phyloP scores from a whole-genome alignment of 1,284 basidiomycete species.

The Ceratobasidium sp. region DNA sequence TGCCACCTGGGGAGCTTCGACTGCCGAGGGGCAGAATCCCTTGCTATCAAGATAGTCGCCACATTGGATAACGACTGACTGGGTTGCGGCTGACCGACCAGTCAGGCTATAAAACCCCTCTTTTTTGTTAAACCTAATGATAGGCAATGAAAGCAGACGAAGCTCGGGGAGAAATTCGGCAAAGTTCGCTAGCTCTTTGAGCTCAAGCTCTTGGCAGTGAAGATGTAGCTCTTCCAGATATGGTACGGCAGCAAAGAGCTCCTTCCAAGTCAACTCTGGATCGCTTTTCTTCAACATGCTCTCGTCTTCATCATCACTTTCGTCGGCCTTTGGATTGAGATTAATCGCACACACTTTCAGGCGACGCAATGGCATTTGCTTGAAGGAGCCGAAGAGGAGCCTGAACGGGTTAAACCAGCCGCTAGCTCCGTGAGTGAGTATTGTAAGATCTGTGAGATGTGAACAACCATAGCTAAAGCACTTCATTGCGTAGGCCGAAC shows the following conservation, averaged over 20 bases:
- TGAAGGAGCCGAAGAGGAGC: not conserved
- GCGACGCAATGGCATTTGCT: not conserved
- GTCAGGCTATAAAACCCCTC: no score
- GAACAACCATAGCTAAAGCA: not conserved
- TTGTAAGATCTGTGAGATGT: not conserved
- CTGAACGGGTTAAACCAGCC: not conserved
- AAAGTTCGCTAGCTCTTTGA: not conserved
- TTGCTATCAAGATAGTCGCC: not conserved
- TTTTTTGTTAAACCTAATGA: not conserved
- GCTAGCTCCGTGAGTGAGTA: not conserved
- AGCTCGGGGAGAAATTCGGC: not conserved
- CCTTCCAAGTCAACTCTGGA: not conserved
- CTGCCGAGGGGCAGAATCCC: no score
- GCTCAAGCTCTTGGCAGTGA: not conserved
- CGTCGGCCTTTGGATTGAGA: not conserved
- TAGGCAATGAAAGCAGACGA: not conserved
- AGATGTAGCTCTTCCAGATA: not conserved
- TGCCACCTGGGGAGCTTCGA: no score
- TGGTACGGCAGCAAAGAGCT: not conserved
- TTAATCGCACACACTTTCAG: not conserved
- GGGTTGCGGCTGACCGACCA: not conserved
- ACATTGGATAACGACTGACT: not conserved
- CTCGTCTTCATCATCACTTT: not conserved
- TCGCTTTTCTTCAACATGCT: not conserved
- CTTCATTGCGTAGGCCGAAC: not conserved